Percentiles rank a stretch among this genome's conserved stretches.
phyloP scores from a whole-genome alignment of 2,329 filamentous ascomycete species.

The Fusarium annulatum region DNA sequence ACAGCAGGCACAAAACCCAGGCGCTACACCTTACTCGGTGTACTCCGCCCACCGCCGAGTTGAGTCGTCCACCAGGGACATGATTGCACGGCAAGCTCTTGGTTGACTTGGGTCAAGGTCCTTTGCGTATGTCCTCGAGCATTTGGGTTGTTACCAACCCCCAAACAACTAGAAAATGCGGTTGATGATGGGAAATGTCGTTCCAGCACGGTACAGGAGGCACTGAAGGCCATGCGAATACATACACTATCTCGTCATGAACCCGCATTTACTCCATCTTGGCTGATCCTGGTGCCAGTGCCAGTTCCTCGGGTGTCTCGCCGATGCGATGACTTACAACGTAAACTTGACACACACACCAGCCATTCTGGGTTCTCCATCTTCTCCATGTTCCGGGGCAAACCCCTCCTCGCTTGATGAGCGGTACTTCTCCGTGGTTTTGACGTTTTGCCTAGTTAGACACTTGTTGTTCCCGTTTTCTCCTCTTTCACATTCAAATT shows the following conservation, averaged over 20 bases:
- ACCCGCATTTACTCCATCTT: conserved; percentile 27
- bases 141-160: neutral
- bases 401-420: conserved; percentile 28
- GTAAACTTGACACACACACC: conserved; percentile 23
- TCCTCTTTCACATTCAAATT: conserved; percentile 16
- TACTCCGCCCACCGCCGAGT: conserved; percentile 6
- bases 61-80: conserved; percentile 2
- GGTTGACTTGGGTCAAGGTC: conserved; percentile 14
- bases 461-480: conserved; percentile 16
- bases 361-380: conserved; percentile 30
- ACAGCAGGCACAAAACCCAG: neutral
- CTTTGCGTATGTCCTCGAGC: neutral
- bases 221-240: conserved; percentile 6
- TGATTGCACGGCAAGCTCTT: neutral
- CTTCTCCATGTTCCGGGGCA: conserved; percentile 23
- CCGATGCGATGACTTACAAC: conserved; percentile 24
- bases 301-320: conserved; percentile 39
- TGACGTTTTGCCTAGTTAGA: conserved; percentile 6
- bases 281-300: conserved; percentile 38
- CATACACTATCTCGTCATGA: conserved; percentile 34
- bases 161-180: neutral
- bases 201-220: conserved; percentile 2
- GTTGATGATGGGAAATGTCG: neutral
- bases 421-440: conserved; percentile 13
- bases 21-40: conserved; percentile 16